Evolutionary conservation across 2,329 filamentous ascomycete species (phyloP).

Genomic region (Colletotrichum noveboracense): DNA sequence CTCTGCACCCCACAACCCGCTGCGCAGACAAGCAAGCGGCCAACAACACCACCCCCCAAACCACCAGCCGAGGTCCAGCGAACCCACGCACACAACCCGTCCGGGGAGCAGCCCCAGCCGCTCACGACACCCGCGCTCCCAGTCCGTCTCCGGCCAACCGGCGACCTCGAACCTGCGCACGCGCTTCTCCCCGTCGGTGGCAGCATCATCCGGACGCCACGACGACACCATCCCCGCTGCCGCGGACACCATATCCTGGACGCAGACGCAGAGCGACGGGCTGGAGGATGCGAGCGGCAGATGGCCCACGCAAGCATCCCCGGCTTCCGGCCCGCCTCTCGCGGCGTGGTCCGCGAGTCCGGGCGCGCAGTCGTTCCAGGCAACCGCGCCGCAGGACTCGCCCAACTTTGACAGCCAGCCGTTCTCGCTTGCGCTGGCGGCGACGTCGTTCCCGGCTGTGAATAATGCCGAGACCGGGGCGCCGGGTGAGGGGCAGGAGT

Average conservation of each 20-base stretch:
- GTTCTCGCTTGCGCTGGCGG: not conserved
- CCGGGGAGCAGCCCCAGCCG: not conserved
- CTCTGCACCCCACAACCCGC: not conserved
- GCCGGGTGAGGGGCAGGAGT: conserved; percentile 33
- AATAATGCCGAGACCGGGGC: not conserved
- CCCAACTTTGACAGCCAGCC: not conserved
- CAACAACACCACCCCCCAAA: not conserved
- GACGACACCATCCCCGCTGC: not conserved
- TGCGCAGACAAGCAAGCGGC: not conserved
- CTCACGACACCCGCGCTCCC: not conserved
- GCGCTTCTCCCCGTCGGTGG: not conserved
- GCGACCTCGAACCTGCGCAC: not conserved
- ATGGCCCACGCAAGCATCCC: not conserved
- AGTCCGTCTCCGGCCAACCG: not conserved
- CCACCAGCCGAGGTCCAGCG: not conserved
- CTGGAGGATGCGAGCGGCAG: not conserved
- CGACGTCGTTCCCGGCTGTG: not conserved
- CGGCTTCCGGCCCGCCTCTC: not conserved
- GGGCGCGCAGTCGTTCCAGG: not conserved
- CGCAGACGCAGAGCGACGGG: not conserved
- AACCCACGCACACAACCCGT: not conserved
- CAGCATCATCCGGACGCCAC: not conserved
- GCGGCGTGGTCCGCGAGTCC: not conserved
- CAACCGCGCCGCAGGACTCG: not conserved
- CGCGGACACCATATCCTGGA: not conserved